Conservation (phyloP, 2,329 filamentous ascomycete species). For the Curvularia hawaiiensis region DNA sequence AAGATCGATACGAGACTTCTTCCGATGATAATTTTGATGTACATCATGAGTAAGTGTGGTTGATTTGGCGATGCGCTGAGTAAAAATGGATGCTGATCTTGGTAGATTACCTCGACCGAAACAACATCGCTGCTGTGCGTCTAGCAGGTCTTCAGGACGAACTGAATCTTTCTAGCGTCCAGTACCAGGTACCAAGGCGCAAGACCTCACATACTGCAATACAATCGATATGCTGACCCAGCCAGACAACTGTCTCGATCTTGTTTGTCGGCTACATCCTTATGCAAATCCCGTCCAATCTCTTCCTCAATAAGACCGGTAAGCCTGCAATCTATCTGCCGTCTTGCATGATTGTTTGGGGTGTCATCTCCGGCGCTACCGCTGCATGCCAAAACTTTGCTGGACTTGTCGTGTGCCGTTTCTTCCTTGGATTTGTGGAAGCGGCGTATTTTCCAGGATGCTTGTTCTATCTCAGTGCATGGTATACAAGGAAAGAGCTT, state of each 20-base stretch:
- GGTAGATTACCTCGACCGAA: conserved; percentile 54
- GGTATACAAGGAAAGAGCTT: conserved; percentile 74
- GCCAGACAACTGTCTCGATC: conserved; percentile 52
- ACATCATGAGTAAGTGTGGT: conserved; percentile 72
- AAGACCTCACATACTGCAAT: too few species aligned
- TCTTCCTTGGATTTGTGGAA: conserved; percentile 60
- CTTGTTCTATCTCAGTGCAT: conserved; percentile 66
- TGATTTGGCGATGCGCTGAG: not conserved
- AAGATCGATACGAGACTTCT: conserved; percentile 74
- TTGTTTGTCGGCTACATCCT: conserved; percentile 64
- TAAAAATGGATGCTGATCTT: not conserved
- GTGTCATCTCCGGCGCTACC: conserved; percentile 48
- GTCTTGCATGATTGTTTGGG: conserved; percentile 50
- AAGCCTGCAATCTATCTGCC: conserved; percentile 50
- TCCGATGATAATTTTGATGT: conserved; percentile 74
- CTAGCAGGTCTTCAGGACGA: conserved; percentile 67
- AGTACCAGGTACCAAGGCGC: conserved; percentile 63
- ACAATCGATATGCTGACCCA: conserved; percentile 1
- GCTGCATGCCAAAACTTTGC: conserved; percentile 52
- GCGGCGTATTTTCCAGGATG: conserved; percentile 62
- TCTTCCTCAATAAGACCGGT: conserved; percentile 51
- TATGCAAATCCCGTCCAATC: conserved; percentile 53
- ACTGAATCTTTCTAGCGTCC: conserved; percentile 58
- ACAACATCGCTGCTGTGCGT: conserved; percentile 71
- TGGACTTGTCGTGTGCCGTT: conserved; percentile 55